Evolutionary conservation across 495 filamentous ascomycete species (phyloP).

Genomic region (Evernia prunastri): DNA sequence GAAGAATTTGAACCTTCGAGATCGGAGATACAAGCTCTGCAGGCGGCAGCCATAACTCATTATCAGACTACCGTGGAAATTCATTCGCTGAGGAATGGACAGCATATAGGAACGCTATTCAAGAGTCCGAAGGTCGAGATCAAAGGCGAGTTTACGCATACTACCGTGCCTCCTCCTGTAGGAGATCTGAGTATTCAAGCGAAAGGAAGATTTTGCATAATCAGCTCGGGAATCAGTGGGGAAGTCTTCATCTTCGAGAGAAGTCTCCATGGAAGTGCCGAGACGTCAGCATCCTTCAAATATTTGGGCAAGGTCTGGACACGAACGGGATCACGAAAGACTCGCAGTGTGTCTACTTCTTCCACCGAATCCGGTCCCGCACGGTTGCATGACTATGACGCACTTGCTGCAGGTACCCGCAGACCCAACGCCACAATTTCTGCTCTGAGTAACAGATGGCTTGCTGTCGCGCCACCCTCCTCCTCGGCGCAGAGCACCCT

Average conservation of each 20-base stretch:
- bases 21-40: constrained; percentile 25
- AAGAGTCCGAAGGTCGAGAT: constrained; percentile 36
- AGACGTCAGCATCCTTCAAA: constrained; percentile 44
- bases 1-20: constrained; percentile 26
- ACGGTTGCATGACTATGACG: constrained; percentile 38
- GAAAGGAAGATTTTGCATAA: constrained; percentile 57
- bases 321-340: constrained; percentile 53
- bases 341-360: constrained; percentile 46
- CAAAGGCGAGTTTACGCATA: constrained; percentile 28
- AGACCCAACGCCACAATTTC: constrained; percentile 54
- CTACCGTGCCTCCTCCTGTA: constrained; percentile 52
- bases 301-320: constrained; percentile 85
- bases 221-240: constrained; percentile 74
- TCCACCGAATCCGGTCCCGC: constrained; percentile 50
- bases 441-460: constrained; percentile 70
- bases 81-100: constrained; percentile 66
- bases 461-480: constrained; percentile 74
- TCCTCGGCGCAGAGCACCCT: constrained; percentile 64
- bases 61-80: constrained; percentile 85
- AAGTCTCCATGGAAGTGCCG: constrained; percentile 25
- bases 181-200: constrained; percentile 66
- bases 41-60: constrained; percentile 33
- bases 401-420: constrained; percentile 41
- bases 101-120: constrained; percentile 62
- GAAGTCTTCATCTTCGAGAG: constrained; percentile 70